Percentiles rank a stretch among this genome's conserved stretches.
Conservation (phyloP, 2,329 filamentous ascomycete species). For the Fusarium tricinctum region DNA sequence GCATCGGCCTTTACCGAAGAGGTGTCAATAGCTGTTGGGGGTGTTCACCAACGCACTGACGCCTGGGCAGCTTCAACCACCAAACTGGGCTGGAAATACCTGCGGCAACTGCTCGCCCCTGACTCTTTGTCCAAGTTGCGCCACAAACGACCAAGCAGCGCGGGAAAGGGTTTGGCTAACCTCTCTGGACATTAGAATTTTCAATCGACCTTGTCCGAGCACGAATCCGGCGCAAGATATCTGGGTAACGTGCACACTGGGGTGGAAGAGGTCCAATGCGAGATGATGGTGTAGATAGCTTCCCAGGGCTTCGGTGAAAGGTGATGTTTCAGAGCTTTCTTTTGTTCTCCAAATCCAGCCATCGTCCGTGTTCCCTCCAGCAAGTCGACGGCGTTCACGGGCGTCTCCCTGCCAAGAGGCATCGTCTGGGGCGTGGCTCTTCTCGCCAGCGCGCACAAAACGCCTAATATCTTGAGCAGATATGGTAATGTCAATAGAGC, state of each 20-base stretch:
- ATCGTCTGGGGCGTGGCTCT: slow-evolving; percentile 12
- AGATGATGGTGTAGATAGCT: slow-evolving; percentile 67
- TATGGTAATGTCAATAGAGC: slow-evolving; percentile 66
- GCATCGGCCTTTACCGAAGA: background rate
- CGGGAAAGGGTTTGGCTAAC: slow-evolving; percentile 51
- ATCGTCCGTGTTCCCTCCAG: slow-evolving; percentile 64
- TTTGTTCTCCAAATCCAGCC: slow-evolving; percentile 65
- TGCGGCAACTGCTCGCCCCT: slow-evolving; percentile 47
- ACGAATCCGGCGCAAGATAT: slow-evolving; percentile 70
- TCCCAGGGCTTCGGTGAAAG: slow-evolving; percentile 66
- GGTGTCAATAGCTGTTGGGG: background rate
- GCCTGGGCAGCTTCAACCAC: slow-evolving; percentile 23
- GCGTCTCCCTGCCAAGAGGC: slow-evolving; percentile 52
- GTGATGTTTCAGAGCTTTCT: slow-evolving; percentile 42
- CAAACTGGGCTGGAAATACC: slow-evolving; percentile 42
- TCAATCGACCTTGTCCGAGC: slow-evolving; percentile 66
- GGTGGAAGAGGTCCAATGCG: slow-evolving; percentile 68
- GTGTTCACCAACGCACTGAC: background rate
- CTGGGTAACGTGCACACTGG: slow-evolving; percentile 65
- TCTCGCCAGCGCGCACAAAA: slow-evolving; percentile 61
- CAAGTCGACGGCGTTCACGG: slow-evolving; percentile 60
- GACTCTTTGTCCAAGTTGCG: slow-evolving; percentile 54
- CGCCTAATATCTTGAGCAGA: slow-evolving; percentile 62
- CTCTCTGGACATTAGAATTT: slow-evolving; percentile 57
- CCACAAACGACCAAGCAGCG: slow-evolving; percentile 57